Base-by-base conservation (phyloP, 2,329 filamentous ascomycete species). In the Coniochaeta prunicola region DNA sequence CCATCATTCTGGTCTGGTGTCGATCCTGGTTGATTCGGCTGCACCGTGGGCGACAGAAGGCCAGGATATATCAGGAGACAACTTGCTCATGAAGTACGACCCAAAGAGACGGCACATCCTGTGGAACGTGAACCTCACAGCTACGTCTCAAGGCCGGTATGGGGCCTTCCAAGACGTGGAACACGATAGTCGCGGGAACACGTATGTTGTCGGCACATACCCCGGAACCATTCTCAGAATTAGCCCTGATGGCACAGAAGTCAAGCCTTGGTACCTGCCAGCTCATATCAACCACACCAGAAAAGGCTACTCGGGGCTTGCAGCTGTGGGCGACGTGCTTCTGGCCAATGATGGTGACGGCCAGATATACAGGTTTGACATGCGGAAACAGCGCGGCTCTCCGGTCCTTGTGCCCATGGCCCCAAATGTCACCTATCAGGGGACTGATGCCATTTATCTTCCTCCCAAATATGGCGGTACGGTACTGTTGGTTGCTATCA, bases 91-190 rank as follows among this genome's bases (percentile, higher is more conserved):
- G 31, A 74, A 74, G 58, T 74, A 70, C 58, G 66, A 74, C 57
- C 62, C 70, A 1, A 28, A 61, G 10, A 57, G 57, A 12, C 57
- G 66, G 10, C 56, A 60, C 31, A 57, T 67, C 1, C 61, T 72
- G 8, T 76, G 71, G 72, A 61, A 58, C 17, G 57, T 65, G 10
- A 72, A 76, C 60, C 59, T 76, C 10, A 73, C 70, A 0, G 61
- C 64, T 0, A 56, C 70, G 0, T 68, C 68, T 0, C 56, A 61
- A 0, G 70, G 70, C 3, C 58, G 56, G 0, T 76, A 72, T 60
- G 69, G 72, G 26, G 75, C 72, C 6, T 74, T 69, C 36, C 74
- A 76, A 59, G 75, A 77, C 56, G 65, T 75, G 3, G 73, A 71
- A 38, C 69, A 71, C 56, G 74, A 75, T 54, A 42, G 56, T 1